phyloP scores from a whole-genome alignment of 2,329 filamentous ascomycete genomes.

The Ascocoryne sarcoides region DNA sequence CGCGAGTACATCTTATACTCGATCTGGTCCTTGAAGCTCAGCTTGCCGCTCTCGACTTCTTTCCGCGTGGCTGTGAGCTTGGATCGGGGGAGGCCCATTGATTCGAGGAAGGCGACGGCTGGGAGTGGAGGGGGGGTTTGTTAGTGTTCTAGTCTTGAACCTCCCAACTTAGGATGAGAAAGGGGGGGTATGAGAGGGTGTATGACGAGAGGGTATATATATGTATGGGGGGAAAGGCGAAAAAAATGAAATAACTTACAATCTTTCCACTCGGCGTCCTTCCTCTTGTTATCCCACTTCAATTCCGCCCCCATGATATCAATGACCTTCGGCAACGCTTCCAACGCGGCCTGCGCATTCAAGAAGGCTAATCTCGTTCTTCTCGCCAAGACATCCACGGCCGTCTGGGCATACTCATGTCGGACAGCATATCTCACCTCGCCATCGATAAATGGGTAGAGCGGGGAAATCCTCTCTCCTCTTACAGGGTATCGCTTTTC shows the following conservation, averaged over 20 bases:
- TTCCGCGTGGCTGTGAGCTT: conserved; percentile 49
- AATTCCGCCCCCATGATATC: conserved; percentile 84
- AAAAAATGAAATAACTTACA: conserved; percentile 35
- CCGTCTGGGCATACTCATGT: conserved; percentile 87
- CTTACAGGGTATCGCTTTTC: conserved; percentile 73
- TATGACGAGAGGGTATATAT: too few relatives aligned
- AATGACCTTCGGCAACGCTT: conserved; percentile 76
- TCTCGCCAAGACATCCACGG: conserved; percentile 78
- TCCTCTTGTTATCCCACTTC: conserved; percentile 63
- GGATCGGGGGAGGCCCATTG: conserved; percentile 56
- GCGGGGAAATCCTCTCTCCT: conserved; percentile 66
- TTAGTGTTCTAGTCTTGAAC: background rate
- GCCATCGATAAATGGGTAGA: conserved; percentile 88
- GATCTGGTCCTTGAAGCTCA: conserved; percentile 46
- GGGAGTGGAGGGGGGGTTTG: background rate
- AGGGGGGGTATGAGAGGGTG: too few relatives aligned
- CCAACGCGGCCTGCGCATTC: conserved; percentile 82
- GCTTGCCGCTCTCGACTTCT: conserved; percentile 51
- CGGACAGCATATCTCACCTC: conserved; percentile 82
- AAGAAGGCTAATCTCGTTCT: conserved; percentile 81
- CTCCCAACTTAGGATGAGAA: background rate
- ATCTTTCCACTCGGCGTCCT: conserved; percentile 75
- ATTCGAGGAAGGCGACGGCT: conserved; percentile 53
- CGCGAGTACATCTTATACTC: conserved; percentile 56
- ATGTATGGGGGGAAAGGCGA: too few relatives aligned